These are phyloP conservation scores for Anthoceros angustus DNA, from an alignment of 225 moss, liverwort and hornwort genomes.

Conservation along the genomic window DNA sequence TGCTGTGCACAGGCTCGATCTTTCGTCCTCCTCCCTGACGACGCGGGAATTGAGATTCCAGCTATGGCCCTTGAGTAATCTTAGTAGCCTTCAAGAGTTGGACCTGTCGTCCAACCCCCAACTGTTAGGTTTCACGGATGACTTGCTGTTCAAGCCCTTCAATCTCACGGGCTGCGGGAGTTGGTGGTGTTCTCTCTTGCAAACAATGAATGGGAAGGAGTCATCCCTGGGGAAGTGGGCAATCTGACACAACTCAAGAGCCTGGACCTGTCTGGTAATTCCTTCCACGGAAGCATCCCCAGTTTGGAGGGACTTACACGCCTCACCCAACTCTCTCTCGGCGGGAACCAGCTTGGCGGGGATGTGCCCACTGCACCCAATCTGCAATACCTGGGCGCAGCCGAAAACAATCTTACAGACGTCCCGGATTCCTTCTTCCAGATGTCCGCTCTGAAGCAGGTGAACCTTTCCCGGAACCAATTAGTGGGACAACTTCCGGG, in stretches of 20 bases:
- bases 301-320: slow-evolving; percentile 16
- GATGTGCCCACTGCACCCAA: slow-evolving; percentile 12
- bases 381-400: not conserved
- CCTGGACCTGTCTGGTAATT: slow-evolving; percentile 32
- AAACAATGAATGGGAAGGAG: slow-evolving; percentile 11
- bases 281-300: slow-evolving; percentile 18
- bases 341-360: slow-evolving; percentile 16
- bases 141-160: not conserved
- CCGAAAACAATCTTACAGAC: not conserved
- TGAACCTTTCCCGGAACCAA: not conserved
- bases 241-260: slow-evolving; percentile 16
- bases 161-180: not conserved
- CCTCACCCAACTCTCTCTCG: slow-evolving; percentile 20
- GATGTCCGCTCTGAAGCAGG: not conserved
- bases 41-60: not conserved
- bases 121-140: not conserved
- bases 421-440: not conserved
- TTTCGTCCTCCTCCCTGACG: not conserved
- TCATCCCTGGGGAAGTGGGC: slow-evolving; percentile 22
- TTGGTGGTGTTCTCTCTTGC: slow-evolving; percentile 25
- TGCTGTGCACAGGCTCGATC: not conserved
- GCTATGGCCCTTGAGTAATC: not conserved
- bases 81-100: not conserved
- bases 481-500: not conserved
- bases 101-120: not conserved